Base-by-base conservation (phyloP, 192 early-diverging fungal species). In the Dissophora ornata region DNA sequence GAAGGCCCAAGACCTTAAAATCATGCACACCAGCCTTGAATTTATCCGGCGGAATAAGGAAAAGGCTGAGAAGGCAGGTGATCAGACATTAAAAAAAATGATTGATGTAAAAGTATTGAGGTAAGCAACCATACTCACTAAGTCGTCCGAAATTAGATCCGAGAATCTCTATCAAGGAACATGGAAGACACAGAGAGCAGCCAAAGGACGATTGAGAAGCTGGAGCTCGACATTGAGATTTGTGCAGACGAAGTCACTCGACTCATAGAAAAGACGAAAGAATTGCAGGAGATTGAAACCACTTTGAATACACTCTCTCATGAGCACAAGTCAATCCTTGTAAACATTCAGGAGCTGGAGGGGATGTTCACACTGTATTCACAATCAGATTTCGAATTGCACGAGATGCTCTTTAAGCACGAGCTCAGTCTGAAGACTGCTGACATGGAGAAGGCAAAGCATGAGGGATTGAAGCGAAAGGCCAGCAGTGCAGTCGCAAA, bases 31-130 rank as follows among this genome's bases (percentile, higher is more conserved):
- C 3, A 84, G 90, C 65, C 82, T 99, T 16, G 82, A 88, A 18
- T 85, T 85, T 46, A 74, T 94, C 24, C 85, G 88, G 61, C 80
- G 74, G 12, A 90, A 96, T 57, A 92, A 89, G 66, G 81, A 80
- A 25, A 91, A 91, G 57, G 89, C 94, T 0, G 90, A 90, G 50
- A 80, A 89, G 33, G 86, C 95, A 34, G 28, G 56, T 25, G 22
- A 15, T 2, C 19, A 28, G 1, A 24, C n/a, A n/a, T n/a, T n/a
- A n/a, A n/a, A n/a, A n/a, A n/a, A n/a, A n/a, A n/a, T n/a, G n/a
- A n/a, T n/a, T n/a, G n/a, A n/a, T n/a, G n/a, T n/a, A n/a, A n/a
- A n/a, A n/a, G n/a, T n/a, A n/a, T n/a, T n/a, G n/a, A n/a, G n/a
- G n/a, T n/a, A n/a, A n/a, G n/a, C n/a, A n/a, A n/a, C n/a, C n/a